Conservation (phyloP, 1,284 basidiomycete species). For the Farysia itapuensis region DNA sequence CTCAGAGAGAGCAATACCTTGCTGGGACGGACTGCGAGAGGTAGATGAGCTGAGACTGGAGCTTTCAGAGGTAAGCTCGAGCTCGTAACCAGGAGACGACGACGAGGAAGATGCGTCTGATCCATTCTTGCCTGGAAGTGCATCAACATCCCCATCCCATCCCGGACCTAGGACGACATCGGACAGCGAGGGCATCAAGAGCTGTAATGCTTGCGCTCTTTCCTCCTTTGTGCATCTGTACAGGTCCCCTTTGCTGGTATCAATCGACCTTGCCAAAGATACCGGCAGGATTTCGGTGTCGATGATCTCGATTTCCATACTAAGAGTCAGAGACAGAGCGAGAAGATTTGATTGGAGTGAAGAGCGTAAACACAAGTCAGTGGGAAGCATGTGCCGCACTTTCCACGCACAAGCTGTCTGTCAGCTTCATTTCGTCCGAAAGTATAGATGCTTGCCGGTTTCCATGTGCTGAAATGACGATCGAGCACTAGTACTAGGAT, state of each 20-base stretch:
- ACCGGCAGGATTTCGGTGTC: slow-evolving; percentile 21
- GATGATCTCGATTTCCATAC: slow-evolving; percentile 19
- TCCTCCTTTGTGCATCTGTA: slow-evolving; percentile 22
- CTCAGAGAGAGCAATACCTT: slow-evolving; percentile 1
- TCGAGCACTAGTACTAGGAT: too few species aligned
- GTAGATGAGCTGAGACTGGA: not conserved
- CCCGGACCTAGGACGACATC: slow-evolving; percentile 40
- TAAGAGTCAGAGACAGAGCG: not conserved
- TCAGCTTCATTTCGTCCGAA: too few species aligned
- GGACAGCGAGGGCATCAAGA: slow-evolving; percentile 17
- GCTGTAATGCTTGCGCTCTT: slow-evolving; percentile 18
- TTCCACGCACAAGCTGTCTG: not conserved
- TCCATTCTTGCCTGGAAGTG: not conserved
- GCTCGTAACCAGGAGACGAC: slow-evolving; percentile 1
- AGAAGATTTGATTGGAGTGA: too few species aligned
- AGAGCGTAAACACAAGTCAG: too few species aligned
- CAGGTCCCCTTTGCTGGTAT: not conserved
- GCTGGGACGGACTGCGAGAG: not conserved
- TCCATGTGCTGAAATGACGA: too few species aligned
- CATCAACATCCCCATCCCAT: slow-evolving; percentile 21
- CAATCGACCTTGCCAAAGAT: not conserved
- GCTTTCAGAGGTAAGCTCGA: not conserved
- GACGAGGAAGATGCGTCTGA: slow-evolving; percentile 13
- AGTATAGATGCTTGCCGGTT: too few species aligned
- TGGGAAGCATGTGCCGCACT: too few species aligned